A percentile compares a stretch with the other conserved stretches of the same genome.
phyloP scores from a whole-genome alignment of 768 basidiomycete genomes.

The Hemileccinum rubropunctum region DNA sequence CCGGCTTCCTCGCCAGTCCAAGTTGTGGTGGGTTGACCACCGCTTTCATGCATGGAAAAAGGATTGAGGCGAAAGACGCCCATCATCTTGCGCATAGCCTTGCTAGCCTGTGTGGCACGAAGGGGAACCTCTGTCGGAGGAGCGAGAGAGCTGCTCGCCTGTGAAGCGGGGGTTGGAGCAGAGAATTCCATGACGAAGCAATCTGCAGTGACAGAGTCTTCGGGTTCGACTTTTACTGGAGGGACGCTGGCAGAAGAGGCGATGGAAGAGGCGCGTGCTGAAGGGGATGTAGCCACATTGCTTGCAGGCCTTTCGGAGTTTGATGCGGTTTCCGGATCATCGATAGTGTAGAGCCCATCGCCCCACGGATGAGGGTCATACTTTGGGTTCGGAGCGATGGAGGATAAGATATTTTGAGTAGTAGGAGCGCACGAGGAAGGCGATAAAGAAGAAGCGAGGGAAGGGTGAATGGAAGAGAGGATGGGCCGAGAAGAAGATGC shows the following conservation, averaged over 20 bases:
- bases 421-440: not conserved
- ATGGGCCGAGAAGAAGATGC: conserved; percentile 19
- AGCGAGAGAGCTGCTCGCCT: conserved; percentile 40
- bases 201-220: conserved; percentile 24
- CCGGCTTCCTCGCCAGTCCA: conserved; percentile 53
- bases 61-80: conserved; percentile 74
- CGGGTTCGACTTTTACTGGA: conserved; percentile 32
- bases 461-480: conserved; percentile 10
- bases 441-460: conserved; percentile 20
- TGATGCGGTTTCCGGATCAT: conserved; percentile 32
- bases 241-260: conserved; percentile 27
- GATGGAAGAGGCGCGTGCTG: conserved; percentile 34
- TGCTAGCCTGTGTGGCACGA: conserved; percentile 70
- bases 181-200: conserved; percentile 38
- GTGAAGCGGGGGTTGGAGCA: conserved; percentile 24
- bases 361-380: conserved; percentile 29
- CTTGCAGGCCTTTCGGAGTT: conserved; percentile 34
- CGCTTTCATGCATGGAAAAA: conserved; percentile 61
- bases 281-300: conserved; percentile 35
- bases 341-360: conserved; percentile 32
- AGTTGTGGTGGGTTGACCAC: conserved; percentile 39
- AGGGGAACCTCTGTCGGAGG: conserved; percentile 68
- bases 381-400: conserved; percentile 8
- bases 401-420: conserved; percentile 16
- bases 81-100: conserved; percentile 76